Evolutionary conservation across 306 rosid species (phyloP), one percentile per base, ranked within the genome.

Genomic region (Cicer yamashitae): DNA sequence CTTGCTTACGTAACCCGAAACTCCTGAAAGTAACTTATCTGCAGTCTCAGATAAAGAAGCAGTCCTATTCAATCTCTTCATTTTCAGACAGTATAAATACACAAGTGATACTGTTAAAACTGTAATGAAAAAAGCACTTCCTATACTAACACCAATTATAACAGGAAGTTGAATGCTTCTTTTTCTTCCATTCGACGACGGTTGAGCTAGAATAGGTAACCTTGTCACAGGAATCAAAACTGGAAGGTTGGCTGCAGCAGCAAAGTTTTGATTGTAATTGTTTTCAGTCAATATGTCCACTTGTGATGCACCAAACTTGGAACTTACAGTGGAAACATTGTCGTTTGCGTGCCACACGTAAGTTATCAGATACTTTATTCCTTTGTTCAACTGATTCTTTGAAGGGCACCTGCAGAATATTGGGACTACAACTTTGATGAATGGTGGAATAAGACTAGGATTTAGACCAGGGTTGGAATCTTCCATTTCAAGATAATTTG

Each of bases 331-430:
- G 25, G 74, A 39, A 45, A 88, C 83, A 79, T 79, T 82, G 56
- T 91, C 97, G 34, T 7, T 46, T 10, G 81, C 78, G 73, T 86
- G 87, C 98, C 98, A 93, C 40, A 91, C 82, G 61, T 88, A 84
- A 4, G 94, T 88, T 39, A 91, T 83, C 25, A 88, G 78, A 81
- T 82, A 25, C 34, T 82, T 60, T 14, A 85, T 82, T 57, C 86
- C 81, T 18, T 82, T 78, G 39, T 76, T 74, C 7, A 60, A 7
- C 10, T 78, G 84, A 7, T 66, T 78, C 73, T 87, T 82, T 2
- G 96, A 87, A 46, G 96, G 92, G 77, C 96, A 93, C 52, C 72
- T 84, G 67, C 98, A 89, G 84, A 83, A 82, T 83, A 89, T 81
- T 76, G 96, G 97, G 64, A 89, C 74, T 3, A 75, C 74, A 14